These are phyloP conservation scores for Lepidium aucheri DNA, from an alignment of 345 rosid species.

Conservation along the genomic window DNA sequence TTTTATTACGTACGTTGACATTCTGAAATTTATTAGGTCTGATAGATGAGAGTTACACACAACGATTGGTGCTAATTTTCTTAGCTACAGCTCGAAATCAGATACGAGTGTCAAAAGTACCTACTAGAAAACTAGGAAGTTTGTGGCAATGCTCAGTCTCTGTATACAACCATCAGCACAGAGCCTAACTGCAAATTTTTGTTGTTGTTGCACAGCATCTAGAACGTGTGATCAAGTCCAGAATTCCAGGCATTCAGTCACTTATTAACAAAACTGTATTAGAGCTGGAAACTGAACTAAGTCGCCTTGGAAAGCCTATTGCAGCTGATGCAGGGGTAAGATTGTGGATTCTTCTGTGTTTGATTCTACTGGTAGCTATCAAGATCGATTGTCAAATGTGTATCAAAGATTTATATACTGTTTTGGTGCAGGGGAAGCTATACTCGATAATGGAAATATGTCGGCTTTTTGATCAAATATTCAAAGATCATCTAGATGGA, in stretches of 20 bases:
- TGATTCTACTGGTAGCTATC: neutral
- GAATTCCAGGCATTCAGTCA: conserved; percentile 93
- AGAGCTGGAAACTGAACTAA: conserved; percentile 84
- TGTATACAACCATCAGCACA: neutral
- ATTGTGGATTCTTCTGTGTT: conserved; percentile 11
- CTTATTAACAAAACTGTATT: conserved; percentile 79
- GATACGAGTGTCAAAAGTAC: neutral
- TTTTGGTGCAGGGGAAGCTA: conserved; percentile 77
- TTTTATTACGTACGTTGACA: neutral
- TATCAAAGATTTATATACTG: neutral
- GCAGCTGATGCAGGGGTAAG: conserved; percentile 98
- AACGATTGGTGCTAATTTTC: neutral
- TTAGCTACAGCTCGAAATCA: neutral
- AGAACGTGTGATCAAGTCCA: conserved; percentile 94
- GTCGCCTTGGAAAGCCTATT: conserved; percentile 96
- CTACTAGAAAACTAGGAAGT: neutral
- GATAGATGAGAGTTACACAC: conserved; percentile 12
- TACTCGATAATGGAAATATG: conserved; percentile 97
- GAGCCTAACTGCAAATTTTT: conserved; percentile 5
- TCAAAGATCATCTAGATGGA: conserved; percentile 97
- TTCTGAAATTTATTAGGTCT: neutral
- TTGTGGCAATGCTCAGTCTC: neutral
- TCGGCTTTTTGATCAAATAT: conserved; percentile 87
- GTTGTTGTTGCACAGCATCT: conserved; percentile 60
- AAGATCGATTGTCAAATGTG: neutral